Conservation (phyloP, 2,329 filamentous ascomycete species). For the Penicillium sumatraense region DNA sequence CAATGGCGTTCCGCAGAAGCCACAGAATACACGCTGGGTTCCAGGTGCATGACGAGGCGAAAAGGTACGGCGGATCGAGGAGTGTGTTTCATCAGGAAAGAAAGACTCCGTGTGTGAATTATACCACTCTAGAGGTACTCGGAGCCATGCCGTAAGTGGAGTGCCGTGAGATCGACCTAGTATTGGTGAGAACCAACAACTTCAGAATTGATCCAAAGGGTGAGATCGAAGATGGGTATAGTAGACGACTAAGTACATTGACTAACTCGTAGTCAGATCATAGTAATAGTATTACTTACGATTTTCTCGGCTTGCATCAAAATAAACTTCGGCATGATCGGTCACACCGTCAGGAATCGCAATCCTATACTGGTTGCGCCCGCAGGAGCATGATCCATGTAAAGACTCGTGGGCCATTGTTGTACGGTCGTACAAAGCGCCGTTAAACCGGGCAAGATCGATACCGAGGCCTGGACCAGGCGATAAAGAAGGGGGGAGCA, state of each 20-base stretch:
- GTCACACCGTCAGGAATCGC: conserved; percentile 64
- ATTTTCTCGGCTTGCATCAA: conserved; percentile 71
- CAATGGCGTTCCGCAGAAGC: conserved; percentile 85
- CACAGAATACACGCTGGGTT: conserved; percentile 80
- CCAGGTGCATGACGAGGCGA: conserved; percentile 62
- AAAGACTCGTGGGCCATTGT: conserved; percentile 55
- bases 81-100: conserved; percentile 76
- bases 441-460: conserved; percentile 5
- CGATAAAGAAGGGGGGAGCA: not conserved
- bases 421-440: conserved; percentile 15
- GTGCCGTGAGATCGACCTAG: conserved; percentile 68
- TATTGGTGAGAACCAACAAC: too few species aligned
- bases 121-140: conserved; percentile 81
- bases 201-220: conserved; percentile 13
- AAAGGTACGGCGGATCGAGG: conserved; percentile 69
- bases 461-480: not conserved
- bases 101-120: conserved; percentile 74
- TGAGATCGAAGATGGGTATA: not conserved
- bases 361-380: conserved; percentile 81
- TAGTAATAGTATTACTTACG: conserved; percentile 72
- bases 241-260: too few species aligned
- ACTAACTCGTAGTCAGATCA: too few species aligned
- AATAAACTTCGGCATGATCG: conserved; percentile 70
- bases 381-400: conserved; percentile 80
- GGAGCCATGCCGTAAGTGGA: conserved; percentile 79